A percentile compares a stretch with the other conserved stretches of the same genome.
Evolutionary conservation across 176 grass and related monocot genomes (phyloP).

Genomic region (maize (Zea mays)): Zm-B73-REFERENCE-NAM-5.0 NC_050100.1:30764001-30764500

Average conservation of each 20-base stretch:
- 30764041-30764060: slow-evolving; percentile 7
- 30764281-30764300: neutral
- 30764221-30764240: neutral
- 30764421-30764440: too few relatives aligned
- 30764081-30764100: slow-evolving; percentile 33
- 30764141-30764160: neutral
- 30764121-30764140: slow-evolving; percentile 20
- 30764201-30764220: neutral
- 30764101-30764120: slow-evolving; percentile 53
- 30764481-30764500: too few relatives aligned
- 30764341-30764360: too few relatives aligned
- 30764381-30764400: neutral
- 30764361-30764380: too few relatives aligned
- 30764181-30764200: neutral
- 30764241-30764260: neutral
- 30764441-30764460: too few relatives aligned
- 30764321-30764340: neutral
- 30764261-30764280: neutral
- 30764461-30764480: too few relatives aligned
- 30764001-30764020: slow-evolving; percentile 1
- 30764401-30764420: too few relatives aligned
- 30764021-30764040: slow-evolving; percentile 8
- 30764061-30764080: slow-evolving; percentile 24
- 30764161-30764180: neutral
- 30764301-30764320: neutral